These are phyloP conservation scores for Mycena vitilis DNA, from an alignment of 768 basidiomycete genomes.

Conservation along the genomic window DNA sequence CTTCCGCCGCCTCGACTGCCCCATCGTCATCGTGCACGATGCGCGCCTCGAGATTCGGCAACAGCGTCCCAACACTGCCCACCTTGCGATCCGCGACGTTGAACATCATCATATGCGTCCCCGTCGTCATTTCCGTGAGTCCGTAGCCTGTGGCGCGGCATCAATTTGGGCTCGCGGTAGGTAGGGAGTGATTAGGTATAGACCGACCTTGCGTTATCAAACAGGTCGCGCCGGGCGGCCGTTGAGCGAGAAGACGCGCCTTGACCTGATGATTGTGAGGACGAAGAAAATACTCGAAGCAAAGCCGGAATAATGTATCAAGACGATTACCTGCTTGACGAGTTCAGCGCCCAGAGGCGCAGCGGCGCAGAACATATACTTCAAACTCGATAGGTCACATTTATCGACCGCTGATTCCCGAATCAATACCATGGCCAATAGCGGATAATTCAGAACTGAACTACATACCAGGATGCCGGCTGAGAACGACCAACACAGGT, in stretches of 20 bases:
- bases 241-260: constrained; percentile 48
- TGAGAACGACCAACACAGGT: constrained; percentile 66
- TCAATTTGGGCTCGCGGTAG: too few relatives aligned
- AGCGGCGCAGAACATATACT: constrained; percentile 75
- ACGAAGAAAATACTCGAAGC: neutral
- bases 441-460: too few relatives aligned
- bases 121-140: constrained; percentile 87
- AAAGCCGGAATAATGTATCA: neutral
- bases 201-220: constrained; percentile 64
- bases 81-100: constrained; percentile 59
- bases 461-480: constrained; percentile 23
- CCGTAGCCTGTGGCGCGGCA: constrained; percentile 65
- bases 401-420: constrained; percentile 63
- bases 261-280: constrained; percentile 42
- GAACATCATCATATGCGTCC: constrained; percentile 64
- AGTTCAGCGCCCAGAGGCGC: constrained; percentile 82
- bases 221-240: constrained; percentile 54
- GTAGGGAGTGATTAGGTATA: neutral
- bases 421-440: too few relatives aligned
- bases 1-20: constrained; percentile 58
- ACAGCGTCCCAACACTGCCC: constrained; percentile 74
- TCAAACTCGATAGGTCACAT: constrained; percentile 72
- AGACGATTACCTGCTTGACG: constrained; percentile 55
- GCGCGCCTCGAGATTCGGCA: constrained; percentile 78
- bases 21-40: constrained; percentile 70